Percentiles rank a stretch among this genome's conserved stretches.
Conservation (phyloP, 352 stramenopile species). For the Phytophthora macrochlamydospora region DNA sequence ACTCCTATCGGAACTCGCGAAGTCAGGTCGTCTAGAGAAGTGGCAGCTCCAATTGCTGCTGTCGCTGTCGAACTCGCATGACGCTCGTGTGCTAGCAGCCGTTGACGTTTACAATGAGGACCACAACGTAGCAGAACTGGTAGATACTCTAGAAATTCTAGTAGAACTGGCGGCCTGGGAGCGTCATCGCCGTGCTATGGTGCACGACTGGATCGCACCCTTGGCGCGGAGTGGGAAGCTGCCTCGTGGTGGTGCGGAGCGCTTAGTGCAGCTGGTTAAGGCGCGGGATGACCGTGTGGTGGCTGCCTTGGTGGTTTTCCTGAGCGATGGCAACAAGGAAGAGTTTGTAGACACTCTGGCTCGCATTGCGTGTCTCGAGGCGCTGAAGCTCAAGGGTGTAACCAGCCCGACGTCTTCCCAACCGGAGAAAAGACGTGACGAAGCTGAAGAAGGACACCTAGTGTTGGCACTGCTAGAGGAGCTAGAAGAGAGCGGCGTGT, state of each 20-base stretch:
- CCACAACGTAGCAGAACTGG: slow-evolving; percentile 45
- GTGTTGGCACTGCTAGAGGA: slow-evolving; percentile 31
- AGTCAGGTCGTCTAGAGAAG: too few species aligned
- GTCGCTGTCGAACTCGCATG: too few species aligned
- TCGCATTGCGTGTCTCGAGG: slow-evolving; percentile 50
- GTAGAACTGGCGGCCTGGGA: slow-evolving; percentile 59
- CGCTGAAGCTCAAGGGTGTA: slow-evolving; percentile 19
- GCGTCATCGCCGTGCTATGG: too few species aligned
- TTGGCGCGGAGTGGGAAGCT: too few species aligned
- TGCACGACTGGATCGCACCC: too few species aligned
- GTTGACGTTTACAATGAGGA: slow-evolving; percentile 65
- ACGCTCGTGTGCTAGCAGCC: slow-evolving; percentile 39
- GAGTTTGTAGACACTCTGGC: slow-evolving; percentile 70
- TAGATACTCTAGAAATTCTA: slow-evolving; percentile 62
- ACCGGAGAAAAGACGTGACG: slow-evolving; percentile 8
- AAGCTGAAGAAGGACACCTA: slow-evolving; percentile 24
- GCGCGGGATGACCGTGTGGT: too few species aligned
- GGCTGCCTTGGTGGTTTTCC: too few species aligned
- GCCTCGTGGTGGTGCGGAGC: too few species aligned
- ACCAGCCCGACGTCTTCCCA: slow-evolving; percentile 1
- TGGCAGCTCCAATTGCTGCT: too few species aligned
- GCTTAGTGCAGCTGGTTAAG: too few species aligned
- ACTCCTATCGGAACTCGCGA: too few species aligned
- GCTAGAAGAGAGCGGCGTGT: slow-evolving; percentile 26
- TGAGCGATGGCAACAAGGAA: slow-evolving; percentile 6